phyloP scores from a whole-genome alignment of 1,284 basidiomycete genomes.

The Schizophyllum commune region DNA sequence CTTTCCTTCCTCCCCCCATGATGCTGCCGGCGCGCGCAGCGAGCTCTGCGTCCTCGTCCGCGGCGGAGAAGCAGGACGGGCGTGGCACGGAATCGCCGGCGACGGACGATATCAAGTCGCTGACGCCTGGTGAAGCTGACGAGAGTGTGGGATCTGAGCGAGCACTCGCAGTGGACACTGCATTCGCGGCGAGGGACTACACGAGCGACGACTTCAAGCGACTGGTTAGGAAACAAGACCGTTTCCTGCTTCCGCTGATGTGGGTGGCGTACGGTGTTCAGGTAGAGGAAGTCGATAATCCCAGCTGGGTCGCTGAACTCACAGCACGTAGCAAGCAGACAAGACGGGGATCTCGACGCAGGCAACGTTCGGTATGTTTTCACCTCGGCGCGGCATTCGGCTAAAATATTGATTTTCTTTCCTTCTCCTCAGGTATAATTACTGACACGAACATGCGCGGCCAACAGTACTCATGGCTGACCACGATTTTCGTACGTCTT shows the following conservation, averaged over 20 bases:
- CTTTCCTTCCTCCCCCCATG: not conserved
- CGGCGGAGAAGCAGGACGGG: not conserved
- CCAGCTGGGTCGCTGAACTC: not conserved
- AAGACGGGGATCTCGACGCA: not conserved
- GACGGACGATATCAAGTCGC: not conserved
- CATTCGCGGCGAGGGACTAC: not conserved
- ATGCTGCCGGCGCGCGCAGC: not conserved
- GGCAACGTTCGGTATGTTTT: conserved; percentile 1
- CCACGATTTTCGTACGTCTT: conserved; percentile 1
- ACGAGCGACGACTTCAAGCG: not conserved
- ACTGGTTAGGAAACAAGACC: not conserved
- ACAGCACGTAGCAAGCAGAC: not conserved
- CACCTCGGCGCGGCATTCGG: not conserved
- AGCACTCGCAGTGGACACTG: not conserved
- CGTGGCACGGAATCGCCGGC: not conserved
- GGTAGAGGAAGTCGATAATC: not conserved
- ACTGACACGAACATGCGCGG: not conserved
- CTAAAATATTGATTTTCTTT: not conserved
- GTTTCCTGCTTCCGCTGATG: conserved; percentile 2
- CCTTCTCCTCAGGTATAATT: not conserved
- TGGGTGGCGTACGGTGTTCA: not conserved
- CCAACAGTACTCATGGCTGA: conserved; percentile 4
- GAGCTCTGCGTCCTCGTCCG: not conserved
- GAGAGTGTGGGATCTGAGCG: not conserved
- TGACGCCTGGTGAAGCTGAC: not conserved